These are phyloP conservation scores for Leucocoprinus birnbaumii DNA, from an alignment of 768 basidiomycete species.

Conservation along the genomic window DNA sequence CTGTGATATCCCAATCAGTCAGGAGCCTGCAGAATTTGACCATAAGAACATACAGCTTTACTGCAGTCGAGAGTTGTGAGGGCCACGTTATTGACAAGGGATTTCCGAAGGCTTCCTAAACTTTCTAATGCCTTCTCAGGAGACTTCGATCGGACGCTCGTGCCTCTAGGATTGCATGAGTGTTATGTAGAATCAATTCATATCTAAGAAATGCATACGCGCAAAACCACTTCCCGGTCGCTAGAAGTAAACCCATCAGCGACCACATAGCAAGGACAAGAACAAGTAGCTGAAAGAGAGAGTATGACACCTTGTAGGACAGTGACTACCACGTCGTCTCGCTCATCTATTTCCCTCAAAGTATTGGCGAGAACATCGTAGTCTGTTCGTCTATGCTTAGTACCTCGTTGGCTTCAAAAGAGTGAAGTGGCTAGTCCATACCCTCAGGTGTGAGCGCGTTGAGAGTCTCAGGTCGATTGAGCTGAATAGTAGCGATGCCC, in stretches of 20 bases:
- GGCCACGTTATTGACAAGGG: constrained; percentile 43
- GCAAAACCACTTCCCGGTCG: constrained; percentile 72
- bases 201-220: constrained; percentile 42
- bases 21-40: not conserved
- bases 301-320: constrained; percentile 56
- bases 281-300: not conserved
- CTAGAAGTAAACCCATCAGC: constrained; percentile 36
- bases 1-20: constrained; percentile 27
- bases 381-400: constrained; percentile 34
- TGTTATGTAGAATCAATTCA: not conserved
- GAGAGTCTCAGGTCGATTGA: constrained; percentile 55
- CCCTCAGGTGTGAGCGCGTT: constrained; percentile 61
- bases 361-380: constrained; percentile 59
- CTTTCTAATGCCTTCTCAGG: constrained; percentile 10
- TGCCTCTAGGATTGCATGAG: constrained; percentile 41
- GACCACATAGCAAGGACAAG: too few relatives aligned
- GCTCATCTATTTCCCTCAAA: constrained; percentile 54
- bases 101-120: constrained; percentile 37
- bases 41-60: constrained; percentile 47
- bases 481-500: constrained; percentile 66
- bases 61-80: constrained; percentile 57
- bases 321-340: constrained; percentile 61
- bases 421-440: too few relatives aligned
- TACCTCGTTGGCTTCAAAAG: too few relatives aligned
- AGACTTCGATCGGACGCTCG: constrained; percentile 43